Percentiles rank a stretch among this genome's conserved stretches.
These are phyloP conservation scores for Atalantia buxifolia DNA, from an alignment of 345 rosid genomes.

Conservation along the genomic window DNA sequence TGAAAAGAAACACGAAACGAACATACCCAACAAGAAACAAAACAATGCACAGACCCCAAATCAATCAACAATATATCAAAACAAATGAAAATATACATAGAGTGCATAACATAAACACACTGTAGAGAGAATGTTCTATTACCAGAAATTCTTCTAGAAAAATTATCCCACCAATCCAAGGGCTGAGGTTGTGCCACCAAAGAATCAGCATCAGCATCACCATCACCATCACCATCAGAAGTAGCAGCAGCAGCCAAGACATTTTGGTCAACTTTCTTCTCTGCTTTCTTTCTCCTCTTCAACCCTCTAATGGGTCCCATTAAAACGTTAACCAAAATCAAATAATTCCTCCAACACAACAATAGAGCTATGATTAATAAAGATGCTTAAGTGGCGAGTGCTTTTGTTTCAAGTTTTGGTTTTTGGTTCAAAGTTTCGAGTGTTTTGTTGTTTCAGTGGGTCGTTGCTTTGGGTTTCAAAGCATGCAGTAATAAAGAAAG, in stretches of 20 bases:
- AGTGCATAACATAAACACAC: neutral
- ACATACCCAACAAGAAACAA: constrained; percentile 11
- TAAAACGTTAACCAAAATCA: neutral
- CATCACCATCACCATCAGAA: constrained; percentile 15
- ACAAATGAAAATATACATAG: neutral
- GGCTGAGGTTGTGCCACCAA: constrained; percentile 31
- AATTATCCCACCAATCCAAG: constrained; percentile 75
- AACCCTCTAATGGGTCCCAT: constrained; percentile 48
- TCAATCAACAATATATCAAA: constrained; percentile 10
- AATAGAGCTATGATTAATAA: neutral
- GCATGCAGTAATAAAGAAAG: constrained; percentile 12
- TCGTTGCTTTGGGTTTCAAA: constrained; percentile 8
- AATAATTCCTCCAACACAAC: neutral
- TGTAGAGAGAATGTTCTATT: constrained; percentile 6
- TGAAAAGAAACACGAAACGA: constrained; percentile 3
- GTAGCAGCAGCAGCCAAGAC: constrained; percentile 37
- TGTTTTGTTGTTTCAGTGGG: neutral
- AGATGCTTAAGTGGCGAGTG: neutral
- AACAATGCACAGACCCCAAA: constrained; percentile 11
- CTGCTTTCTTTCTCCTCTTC: constrained; percentile 49
- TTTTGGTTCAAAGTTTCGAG: neutral
- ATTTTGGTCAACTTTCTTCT: constrained; percentile 69
- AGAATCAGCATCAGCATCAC: constrained; percentile 25
- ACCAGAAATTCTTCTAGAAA: constrained; percentile 72
- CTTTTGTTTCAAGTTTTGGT: neutral